A percentile compares a stretch with the other conserved stretches of the same genome.
phyloP scores from a whole-genome alignment of 2,329 filamentous ascomycete genomes.

The Cordyceps cateniannulata region DNA sequence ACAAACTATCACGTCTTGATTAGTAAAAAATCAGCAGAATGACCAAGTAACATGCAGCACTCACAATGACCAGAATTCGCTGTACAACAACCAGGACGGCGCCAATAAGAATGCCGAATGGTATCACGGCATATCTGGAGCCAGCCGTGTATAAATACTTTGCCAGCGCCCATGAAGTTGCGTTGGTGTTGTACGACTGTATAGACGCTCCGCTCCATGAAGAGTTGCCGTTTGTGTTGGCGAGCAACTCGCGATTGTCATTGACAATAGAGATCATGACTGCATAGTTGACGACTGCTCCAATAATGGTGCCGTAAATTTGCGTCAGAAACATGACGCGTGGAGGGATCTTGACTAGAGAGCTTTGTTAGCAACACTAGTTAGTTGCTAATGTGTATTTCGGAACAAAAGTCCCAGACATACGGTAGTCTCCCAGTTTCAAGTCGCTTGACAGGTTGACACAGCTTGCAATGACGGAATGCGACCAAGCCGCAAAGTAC shows the following conservation, averaged over 20 bases:
- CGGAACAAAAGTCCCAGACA: constrained; percentile 15
- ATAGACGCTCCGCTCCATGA: constrained; percentile 48
- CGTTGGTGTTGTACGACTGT: constrained; percentile 43
- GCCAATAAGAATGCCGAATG: constrained; percentile 44
- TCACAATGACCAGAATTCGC: constrained; percentile 34
- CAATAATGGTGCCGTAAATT: constrained; percentile 48
- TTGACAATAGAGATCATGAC: constrained; percentile 49
- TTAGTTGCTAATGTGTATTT: too few species aligned
- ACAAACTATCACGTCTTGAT: constrained; percentile 32
- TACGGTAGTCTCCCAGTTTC: constrained; percentile 54
- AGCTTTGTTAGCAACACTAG: constrained; percentile 16
- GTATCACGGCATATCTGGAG: constrained; percentile 39
- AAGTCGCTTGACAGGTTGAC: constrained; percentile 46
- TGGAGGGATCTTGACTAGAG: constrained; percentile 47
- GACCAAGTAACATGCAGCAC: constrained; percentile 11
- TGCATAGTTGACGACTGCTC: constrained; percentile 47
- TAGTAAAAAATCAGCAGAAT: background rate
- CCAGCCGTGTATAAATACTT: constrained; percentile 44
- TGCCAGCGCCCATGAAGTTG: constrained; percentile 44
- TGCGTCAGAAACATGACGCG: constrained; percentile 50
- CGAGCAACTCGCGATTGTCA: constrained; percentile 40
- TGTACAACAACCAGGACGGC: constrained; percentile 37
- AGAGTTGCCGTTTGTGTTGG: constrained; percentile 37
- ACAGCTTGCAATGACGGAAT: constrained; percentile 46
- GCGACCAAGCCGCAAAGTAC: constrained; percentile 54